phyloP scores from a whole-genome alignment of 306 rosid genomes.

The Trichosanthes truncata region DNA sequence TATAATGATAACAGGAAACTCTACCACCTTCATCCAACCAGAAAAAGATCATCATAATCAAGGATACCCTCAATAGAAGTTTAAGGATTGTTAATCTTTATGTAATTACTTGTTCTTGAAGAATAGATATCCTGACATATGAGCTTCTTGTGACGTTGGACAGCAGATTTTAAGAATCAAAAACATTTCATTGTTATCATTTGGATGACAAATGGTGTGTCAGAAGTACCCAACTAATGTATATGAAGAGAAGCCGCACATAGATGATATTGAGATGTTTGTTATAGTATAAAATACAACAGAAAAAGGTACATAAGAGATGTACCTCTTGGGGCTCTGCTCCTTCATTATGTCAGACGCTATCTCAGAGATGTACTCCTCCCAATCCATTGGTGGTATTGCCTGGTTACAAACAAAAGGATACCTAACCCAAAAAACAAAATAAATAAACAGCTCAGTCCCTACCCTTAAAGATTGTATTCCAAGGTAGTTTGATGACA shows the following conservation, averaged over 20 bases:
- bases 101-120: neutral
- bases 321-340: constrained; percentile 93
- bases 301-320: neutral
- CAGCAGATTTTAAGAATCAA: neutral
- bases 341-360: constrained; percentile 94
- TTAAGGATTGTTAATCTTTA: neutral
- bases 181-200: neutral
- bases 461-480: constrained; percentile 13
- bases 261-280: neutral
- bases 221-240: neutral
- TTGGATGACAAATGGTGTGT: neutral
- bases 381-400: constrained; percentile 94
- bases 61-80: neutral
- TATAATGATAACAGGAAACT: neutral
- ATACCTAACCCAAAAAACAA: constrained; percentile 44
- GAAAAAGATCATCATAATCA: neutral
- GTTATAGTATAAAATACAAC: neutral
- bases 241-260: neutral
- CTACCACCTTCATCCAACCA: neutral
- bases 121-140: neutral
- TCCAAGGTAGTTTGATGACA: neutral
- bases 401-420: constrained; percentile 66
- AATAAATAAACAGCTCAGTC: constrained; percentile 11
- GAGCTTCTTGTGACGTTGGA: neutral
- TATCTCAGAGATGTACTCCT: constrained; percentile 79